Percentiles rank a stretch among this genome's conserved stretches.
These are phyloP conservation scores for Chalciporus pseudorubinellus DNA, from an alignment of 768 basidiomycete genomes.

Conservation along the genomic window DNA sequence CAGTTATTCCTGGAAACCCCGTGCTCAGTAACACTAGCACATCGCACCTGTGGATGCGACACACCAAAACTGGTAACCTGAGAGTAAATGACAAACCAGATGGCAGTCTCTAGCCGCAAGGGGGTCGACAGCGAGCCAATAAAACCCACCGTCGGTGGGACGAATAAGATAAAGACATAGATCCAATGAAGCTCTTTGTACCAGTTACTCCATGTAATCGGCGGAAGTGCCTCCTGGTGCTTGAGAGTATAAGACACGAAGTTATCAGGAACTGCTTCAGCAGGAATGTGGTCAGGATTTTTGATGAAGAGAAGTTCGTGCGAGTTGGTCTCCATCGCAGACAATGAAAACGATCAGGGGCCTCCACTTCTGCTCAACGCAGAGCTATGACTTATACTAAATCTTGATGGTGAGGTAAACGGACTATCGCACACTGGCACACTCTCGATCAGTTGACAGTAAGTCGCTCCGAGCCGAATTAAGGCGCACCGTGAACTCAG, in stretches of 20 bases:
- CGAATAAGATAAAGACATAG: slow-evolving; percentile 60
- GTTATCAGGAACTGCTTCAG: slow-evolving; percentile 57
- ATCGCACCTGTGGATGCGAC: slow-evolving; percentile 21
- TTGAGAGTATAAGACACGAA: too few relatives aligned
- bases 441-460: too few relatives aligned
- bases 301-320: neutral
- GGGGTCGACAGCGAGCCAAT: too few relatives aligned
- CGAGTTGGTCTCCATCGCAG: neutral
- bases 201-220: too few relatives aligned
- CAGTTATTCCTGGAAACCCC: slow-evolving; percentile 57
- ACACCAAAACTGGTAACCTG: slow-evolving; percentile 72
- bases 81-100: slow-evolving; percentile 60
- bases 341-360: neutral
- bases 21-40: neutral
- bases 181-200: slow-evolving; percentile 78
- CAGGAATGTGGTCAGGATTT: too few relatives aligned
- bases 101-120: slow-evolving; percentile 63
- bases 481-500: too few relatives aligned
- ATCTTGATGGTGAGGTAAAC: too few relatives aligned
- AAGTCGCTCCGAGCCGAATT: too few relatives aligned
- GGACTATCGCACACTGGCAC: too few relatives aligned
- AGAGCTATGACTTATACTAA: too few relatives aligned
- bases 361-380: too few relatives aligned
- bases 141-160: slow-evolving; percentile 73
- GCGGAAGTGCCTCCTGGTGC: too few relatives aligned